Evolutionary conservation across 495 filamentous ascomycete species (phyloP), one percentile per base, ranked within the genome.

Genomic region (Bacidia rubella): DNA sequence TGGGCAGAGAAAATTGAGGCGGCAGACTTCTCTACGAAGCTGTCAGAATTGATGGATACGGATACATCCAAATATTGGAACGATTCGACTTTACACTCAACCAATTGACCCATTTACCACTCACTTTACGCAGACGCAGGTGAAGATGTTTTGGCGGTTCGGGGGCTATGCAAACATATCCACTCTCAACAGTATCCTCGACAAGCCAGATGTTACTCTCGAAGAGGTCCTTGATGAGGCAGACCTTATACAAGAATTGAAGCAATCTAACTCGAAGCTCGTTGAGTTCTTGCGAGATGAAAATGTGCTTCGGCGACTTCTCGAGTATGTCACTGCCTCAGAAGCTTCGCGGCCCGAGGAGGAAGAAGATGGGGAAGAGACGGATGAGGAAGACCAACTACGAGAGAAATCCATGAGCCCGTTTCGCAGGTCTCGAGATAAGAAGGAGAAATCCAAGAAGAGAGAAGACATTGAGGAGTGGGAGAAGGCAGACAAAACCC

Each of bases 141-240:
- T 44, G 20, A 87, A 67, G 70, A 96, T 96, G 90, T 96, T 96
- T 68, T 96, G 90, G 90, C 81, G 89, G 68, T 96, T 96, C 72
- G 90, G 93, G 73, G 89, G 89, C 66, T 97, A 97, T 77, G 86
- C 90, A 68, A 94, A 86, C 74, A 82, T 94, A 71, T 95, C 90
- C 61, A 85, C 88, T 59, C 84, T 98, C 67, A 93, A 97, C 69
- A 88, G 80, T 60, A 84, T 97, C 59, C 88, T 99, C 60, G 92
- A 97, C 57, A 94, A 94, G 69, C 81, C 86, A 57, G 84, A 95
- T 68, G 86, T 95, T 62, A 86, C 84, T 42, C 83, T 97, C 48
- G 92, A 99, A 65, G 92, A 99, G 64, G 74, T 99, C 44, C 77
- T 99, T 55, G 88, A 97, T 65, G 92, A 97, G 74, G 81, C 85